These are phyloP conservation scores for Juglanconis juglandina DNA, from an alignment of 2,329 filamentous ascomycete species.

Conservation along the genomic window DNA sequence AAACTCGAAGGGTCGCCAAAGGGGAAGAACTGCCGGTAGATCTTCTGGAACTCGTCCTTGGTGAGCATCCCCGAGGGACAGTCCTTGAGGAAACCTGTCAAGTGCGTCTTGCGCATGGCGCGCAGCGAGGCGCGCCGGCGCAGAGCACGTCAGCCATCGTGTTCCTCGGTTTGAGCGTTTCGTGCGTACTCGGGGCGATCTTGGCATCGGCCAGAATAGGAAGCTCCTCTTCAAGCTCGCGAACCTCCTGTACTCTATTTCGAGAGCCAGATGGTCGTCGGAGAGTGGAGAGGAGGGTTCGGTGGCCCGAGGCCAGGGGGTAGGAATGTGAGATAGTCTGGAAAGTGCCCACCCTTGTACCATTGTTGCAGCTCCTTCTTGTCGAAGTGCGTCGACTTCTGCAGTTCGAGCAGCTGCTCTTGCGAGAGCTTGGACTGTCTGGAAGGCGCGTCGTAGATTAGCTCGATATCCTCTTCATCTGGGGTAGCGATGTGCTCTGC, in stretches of 20 bases:
- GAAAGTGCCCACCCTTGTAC: slow-evolving; percentile 79
- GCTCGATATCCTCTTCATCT: slow-evolving; percentile 2
- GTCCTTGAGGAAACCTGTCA: slow-evolving; percentile 89
- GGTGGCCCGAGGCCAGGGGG: too few relatives aligned
- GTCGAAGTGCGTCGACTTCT: slow-evolving; percentile 97
- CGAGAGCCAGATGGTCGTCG: too few relatives aligned
- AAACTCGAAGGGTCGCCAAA: slow-evolving; percentile 97
- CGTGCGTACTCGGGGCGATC: neutral
- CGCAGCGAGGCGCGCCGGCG: slow-evolving; percentile 1
- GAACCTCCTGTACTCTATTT: too few relatives aligned
- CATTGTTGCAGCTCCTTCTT: slow-evolving; percentile 99
- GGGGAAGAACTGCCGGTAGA: slow-evolving; percentile 98
- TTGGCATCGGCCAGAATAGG: neutral
- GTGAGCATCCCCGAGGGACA: slow-evolving; percentile 95
- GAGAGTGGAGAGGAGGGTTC: too few relatives aligned
- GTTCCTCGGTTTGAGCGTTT: neutral
- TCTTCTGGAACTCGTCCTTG: slow-evolving; percentile 99
- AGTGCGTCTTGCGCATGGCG: neutral
- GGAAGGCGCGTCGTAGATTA: slow-evolving; percentile 16
- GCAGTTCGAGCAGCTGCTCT: slow-evolving; percentile 90
- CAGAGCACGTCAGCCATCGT: neutral
- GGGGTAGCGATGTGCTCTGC: neutral
- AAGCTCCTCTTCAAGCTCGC: neutral
- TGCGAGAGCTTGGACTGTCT: slow-evolving; percentile 98
- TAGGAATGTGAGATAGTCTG: too few relatives aligned